Evolutionary conservation across 805 yeast species (phyloP), one percentile per base, ranked within the genome.

Genomic region (Kuraishia molischiana): DNA sequence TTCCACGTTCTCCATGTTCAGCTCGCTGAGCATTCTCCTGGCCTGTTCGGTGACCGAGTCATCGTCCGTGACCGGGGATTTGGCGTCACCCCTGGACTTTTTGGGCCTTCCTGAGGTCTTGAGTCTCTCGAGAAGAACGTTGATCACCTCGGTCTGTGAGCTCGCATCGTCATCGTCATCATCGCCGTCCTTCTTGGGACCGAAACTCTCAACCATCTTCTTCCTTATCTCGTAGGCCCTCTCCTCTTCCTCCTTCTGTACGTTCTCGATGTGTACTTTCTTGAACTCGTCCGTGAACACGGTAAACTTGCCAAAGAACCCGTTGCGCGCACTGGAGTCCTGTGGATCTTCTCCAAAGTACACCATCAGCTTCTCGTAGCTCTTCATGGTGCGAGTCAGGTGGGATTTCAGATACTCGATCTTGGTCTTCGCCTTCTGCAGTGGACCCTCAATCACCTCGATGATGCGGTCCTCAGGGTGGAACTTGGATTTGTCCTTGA

Each of bases 291-390:
- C 61, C 19, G 74, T 61, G 48, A 83, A 83, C 38, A 67, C 69
- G 5, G 77, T 56, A 47, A 83, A 77, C 50, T 74, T 77, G 41
- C 70, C 61, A 53, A 83, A 72, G 51, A 83, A 83, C 0, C 74
- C 59, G 48, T 73, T 77, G 46, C 74, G 69, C 5, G 74, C 68
- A 45, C 64, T 65, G 18, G 72, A 62, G 28, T 67, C 70, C 3
- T 51, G 43, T 2, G 74, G 71, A 48, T 77, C 77, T 53, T 83
- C 94, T 6, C 90, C 94, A 51, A 77, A 83, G 53, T 74, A 79
- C 38, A 63, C 62, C 85, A 83, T 76, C 40, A 79, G 52, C 38
- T 71, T 68, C 21, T 74, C 74, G 43, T 79, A 70, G 34, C 69
- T 75, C 20, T 61, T 60, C 41, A 71, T 58, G 0, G 84, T 74